Evolutionary conservation across 1,284 basidiomycete genomes (phyloP).

Genomic region (Rhodotorula mucilaginosa): DNA sequence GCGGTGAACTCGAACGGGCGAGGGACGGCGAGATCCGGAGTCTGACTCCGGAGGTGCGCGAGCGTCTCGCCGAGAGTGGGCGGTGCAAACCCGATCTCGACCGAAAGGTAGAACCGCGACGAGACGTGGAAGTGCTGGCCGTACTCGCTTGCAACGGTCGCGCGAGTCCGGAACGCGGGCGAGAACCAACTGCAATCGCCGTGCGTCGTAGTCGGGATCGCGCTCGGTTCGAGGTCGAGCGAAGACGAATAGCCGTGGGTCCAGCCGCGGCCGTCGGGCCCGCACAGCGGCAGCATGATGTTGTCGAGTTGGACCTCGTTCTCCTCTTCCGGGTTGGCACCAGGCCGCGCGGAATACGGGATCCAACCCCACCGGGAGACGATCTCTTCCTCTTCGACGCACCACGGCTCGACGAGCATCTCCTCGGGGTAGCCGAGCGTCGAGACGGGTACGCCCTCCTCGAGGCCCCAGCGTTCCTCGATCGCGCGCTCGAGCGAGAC

Average conservation of each 20-base stretch:
- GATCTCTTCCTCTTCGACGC: slow-evolving; percentile 50
- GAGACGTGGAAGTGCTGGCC: slow-evolving; percentile 46
- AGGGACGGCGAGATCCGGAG: slow-evolving; percentile 41
- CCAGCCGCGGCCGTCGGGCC: slow-evolving; percentile 40
- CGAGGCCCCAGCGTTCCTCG: slow-evolving; percentile 40
- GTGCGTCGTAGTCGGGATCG: slow-evolving; percentile 42
- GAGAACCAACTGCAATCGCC: slow-evolving; percentile 47
- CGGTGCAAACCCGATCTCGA: slow-evolving; percentile 46
- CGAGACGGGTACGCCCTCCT: slow-evolving; percentile 23
- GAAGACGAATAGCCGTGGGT: slow-evolving; percentile 46
- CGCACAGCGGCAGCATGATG: slow-evolving; percentile 45
- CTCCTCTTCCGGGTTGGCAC: slow-evolving; percentile 43
- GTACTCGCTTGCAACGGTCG: slow-evolving; percentile 42
- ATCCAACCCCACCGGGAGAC: slow-evolving; percentile 49
- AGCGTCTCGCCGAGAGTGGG: slow-evolving; percentile 37
- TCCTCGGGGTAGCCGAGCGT: slow-evolving; percentile 44
- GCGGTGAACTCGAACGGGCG: slow-evolving; percentile 39
- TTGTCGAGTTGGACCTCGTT: slow-evolving; percentile 45
- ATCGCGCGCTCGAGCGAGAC: slow-evolving; percentile 33
- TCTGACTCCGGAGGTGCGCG: slow-evolving; percentile 25
- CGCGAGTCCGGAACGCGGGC: slow-evolving; percentile 43
- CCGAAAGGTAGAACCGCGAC: slow-evolving; percentile 49
- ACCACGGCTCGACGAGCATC: slow-evolving; percentile 43
- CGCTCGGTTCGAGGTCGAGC: slow-evolving; percentile 45
- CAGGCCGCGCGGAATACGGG: slow-evolving; percentile 45